Evolutionary conservation across 1,284 basidiomycete species (phyloP).

Genomic region (Kwoniella shivajii): DNA sequence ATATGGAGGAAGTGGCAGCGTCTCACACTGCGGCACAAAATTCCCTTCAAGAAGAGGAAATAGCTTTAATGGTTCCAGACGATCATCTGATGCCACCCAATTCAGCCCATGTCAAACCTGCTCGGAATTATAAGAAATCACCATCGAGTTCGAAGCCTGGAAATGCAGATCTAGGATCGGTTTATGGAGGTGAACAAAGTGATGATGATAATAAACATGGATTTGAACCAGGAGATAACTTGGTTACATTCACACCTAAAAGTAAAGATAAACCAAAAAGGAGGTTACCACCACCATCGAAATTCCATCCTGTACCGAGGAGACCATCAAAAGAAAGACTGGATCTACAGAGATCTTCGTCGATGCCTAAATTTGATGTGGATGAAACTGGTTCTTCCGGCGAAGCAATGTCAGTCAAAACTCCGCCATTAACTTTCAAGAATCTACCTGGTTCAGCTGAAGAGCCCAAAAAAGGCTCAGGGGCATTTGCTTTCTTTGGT

Average conservation of each 20-base stretch:
- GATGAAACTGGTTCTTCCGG: conserved; percentile 45
- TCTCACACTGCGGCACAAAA: conserved; percentile 28
- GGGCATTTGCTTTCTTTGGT: conserved; percentile 46
- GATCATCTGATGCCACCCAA: conserved; percentile 24
- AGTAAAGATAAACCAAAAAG: conserved; percentile 57
- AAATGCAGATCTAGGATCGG: conserved; percentile 42
- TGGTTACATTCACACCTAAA: conserved; percentile 65
- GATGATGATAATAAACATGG: conserved; percentile 31
- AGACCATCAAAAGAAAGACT: conserved; percentile 44
- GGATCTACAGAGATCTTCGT: conserved; percentile 37
- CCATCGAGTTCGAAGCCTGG: conserved; percentile 35
- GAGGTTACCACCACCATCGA: conserved; percentile 52
- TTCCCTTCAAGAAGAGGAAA: conserved; percentile 16
- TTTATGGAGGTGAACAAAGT: conserved; percentile 12
- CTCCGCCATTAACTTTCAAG: conserved; percentile 26
- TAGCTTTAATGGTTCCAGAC: conserved; percentile 19
- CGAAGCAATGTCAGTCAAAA: conserved; percentile 33
- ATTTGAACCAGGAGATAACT: conserved; percentile 28
- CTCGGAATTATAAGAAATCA: conserved; percentile 38
- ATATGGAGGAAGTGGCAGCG: conserved; percentile 33
- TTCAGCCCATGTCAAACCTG: conserved; percentile 49
- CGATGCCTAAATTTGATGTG: conserved; percentile 41
- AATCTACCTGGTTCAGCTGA: conserved; percentile 20
- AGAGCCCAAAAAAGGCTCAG: conserved; percentile 28
- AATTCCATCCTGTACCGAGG: conserved; percentile 43